phyloP scores from a whole-genome alignment of 2,329 filamentous ascomycete genomes.

The Ophiostoma ulmi region DNA sequence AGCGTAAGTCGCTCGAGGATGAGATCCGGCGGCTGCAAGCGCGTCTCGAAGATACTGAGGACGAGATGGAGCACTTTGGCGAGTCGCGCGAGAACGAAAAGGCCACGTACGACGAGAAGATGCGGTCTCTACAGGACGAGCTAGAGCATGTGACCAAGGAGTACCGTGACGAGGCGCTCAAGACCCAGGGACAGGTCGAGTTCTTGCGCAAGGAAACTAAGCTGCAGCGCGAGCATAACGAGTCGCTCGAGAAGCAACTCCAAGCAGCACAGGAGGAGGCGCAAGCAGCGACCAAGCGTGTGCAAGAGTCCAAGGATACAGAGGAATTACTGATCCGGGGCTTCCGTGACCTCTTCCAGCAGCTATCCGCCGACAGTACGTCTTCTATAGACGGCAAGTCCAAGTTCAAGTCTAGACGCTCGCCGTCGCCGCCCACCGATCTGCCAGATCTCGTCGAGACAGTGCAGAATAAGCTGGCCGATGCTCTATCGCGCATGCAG shows the following conservation, averaged over 20 bases:
- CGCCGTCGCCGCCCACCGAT: constrained; percentile 47
- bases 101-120: constrained; percentile 61
- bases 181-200: constrained; percentile 57
- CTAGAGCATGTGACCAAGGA: constrained; percentile 59
- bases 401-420: not conserved
- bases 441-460: constrained; percentile 54
- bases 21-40: constrained; percentile 73
- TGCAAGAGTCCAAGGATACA: constrained; percentile 48
- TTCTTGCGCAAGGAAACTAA: constrained; percentile 57
- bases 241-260: constrained; percentile 54
- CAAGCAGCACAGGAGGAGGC: constrained; percentile 51
- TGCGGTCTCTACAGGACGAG: constrained; percentile 65
- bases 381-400: not conserved
- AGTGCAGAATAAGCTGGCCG: constrained; percentile 53
- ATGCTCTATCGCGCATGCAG: constrained; percentile 55
- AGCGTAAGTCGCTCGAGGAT: constrained; percentile 74
- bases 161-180: constrained; percentile 52
- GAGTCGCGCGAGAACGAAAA: constrained; percentile 81
- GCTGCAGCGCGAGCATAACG: constrained; percentile 55
- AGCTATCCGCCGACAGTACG: constrained; percentile 49
- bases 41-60: constrained; percentile 81
- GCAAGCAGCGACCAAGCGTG: constrained; percentile 46
- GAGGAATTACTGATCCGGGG: constrained; percentile 44
- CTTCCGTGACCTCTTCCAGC: constrained; percentile 55
- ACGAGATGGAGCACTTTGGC: constrained; percentile 79